Conservation (phyloP, 805 yeast genomes). For the Peterozyma toletana region DNA sequence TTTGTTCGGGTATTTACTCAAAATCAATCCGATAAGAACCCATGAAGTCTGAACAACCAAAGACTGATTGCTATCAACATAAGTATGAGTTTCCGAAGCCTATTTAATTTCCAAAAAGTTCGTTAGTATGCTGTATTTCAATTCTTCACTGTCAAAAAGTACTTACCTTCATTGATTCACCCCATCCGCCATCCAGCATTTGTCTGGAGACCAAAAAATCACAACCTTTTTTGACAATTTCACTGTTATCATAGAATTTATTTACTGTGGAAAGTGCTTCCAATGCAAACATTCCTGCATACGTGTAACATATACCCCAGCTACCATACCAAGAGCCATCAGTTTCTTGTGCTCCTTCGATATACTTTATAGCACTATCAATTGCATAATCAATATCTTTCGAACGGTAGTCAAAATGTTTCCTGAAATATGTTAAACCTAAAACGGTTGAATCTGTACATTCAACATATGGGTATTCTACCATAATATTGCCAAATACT, state of each 20-base stretch:
- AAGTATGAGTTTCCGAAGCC: slow-evolving; percentile 72
- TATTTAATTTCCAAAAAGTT: background rate
- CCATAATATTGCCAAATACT: slow-evolving; percentile 97
- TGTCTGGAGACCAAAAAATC: slow-evolving; percentile 76
- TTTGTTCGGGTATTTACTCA: slow-evolving; percentile 75
- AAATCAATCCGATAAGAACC: slow-evolving; percentile 76
- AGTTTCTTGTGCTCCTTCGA: slow-evolving; percentile 53
- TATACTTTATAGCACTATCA: slow-evolving; percentile 64
- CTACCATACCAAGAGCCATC: slow-evolving; percentile 99
- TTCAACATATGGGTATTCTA: slow-evolving; percentile 96
- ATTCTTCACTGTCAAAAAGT: background rate
- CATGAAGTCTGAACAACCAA: slow-evolving; percentile 88
- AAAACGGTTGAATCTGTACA: slow-evolving; percentile 94
- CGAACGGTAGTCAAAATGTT: slow-evolving; percentile 55
- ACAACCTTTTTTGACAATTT: slow-evolving; percentile 66
- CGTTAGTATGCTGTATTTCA: background rate
- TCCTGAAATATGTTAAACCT: slow-evolving; percentile 75
- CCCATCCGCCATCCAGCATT: slow-evolving; percentile 93
- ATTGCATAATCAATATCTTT: slow-evolving; percentile 67
- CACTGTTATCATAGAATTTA: slow-evolving; percentile 52
- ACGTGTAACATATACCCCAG: slow-evolving; percentile 96
- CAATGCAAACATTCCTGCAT: slow-evolving; percentile 96
- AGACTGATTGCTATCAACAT: slow-evolving; percentile 58
- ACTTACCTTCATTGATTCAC: slow-evolving; percentile 71
- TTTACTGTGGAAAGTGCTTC: slow-evolving; percentile 81